Evolutionary conservation across 768 basidiomycete species (phyloP), one percentile per base, ranked within the genome.

Genomic region (Leccinum sublutescens): DNA sequence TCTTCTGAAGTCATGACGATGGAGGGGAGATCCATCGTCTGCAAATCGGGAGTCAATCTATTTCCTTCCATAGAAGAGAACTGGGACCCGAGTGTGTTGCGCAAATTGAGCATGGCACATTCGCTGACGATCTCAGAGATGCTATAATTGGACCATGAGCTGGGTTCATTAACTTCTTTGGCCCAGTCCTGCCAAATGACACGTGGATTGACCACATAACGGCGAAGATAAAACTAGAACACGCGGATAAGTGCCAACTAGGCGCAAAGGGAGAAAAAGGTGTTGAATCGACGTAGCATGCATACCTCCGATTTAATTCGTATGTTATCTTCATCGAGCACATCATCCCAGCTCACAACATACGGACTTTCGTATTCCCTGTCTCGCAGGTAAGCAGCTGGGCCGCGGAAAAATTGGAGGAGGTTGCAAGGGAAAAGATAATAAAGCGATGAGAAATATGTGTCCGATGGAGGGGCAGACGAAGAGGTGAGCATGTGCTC

Each of bases 401-500:
- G 91, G 52, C 80, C 76, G 54, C 86, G 84, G 55, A 95, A 73
- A 72, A 97, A 97, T 55, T 81, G 82, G 58, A 96, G 77, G 45
- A 91, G 79, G 75, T 95, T 97, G 74, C 87, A 90, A 1, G 95
- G 95, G 77, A 92, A 97, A 51, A 95, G 83, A 66, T 93, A 95
- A 75, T 95, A 96, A 61, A 97, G 77, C 49, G 81, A 81, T 2
- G 87, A 87, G 75, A 94, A 94, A 67, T 84, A 91, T 48, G 77
- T 80, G 19, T 84, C 80, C 15, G 85, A 80, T 4, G 84, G 82
- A 17, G 91, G 89, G 2, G 83, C 75, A 29, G 77, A 73, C 14
- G 84, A 80, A 1, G 77, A 78, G 10, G 81, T 76, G 68, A 89
- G 85, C 1, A 84, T 78, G 64, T 78, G 76, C 52, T 89, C 85